Conservation (phyloP, 1,139 yeast genomes). For the Yamadazyma trypodendri region DNA sequence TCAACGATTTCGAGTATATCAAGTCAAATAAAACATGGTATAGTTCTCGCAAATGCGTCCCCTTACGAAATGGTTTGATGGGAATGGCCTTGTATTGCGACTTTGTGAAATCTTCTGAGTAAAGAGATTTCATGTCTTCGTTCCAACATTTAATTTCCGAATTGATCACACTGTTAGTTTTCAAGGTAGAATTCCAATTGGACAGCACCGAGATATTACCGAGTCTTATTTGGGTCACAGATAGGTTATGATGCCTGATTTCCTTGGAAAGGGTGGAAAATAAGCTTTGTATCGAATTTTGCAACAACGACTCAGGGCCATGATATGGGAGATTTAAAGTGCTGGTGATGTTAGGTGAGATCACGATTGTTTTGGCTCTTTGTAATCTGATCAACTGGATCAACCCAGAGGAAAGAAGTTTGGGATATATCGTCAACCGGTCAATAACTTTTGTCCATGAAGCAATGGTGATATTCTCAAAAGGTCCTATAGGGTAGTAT, state of each 20-base stretch:
- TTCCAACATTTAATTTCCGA: constrained; percentile 45
- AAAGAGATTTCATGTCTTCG: constrained; percentile 35
- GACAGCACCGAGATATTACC: constrained; percentile 48
- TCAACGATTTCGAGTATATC: constrained; percentile 30
- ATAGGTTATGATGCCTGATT: constrained; percentile 38
- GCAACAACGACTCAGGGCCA: constrained; percentile 47
- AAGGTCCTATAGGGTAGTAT: constrained; percentile 67
- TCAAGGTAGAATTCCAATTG: constrained; percentile 23
- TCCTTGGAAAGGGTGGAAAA: constrained; percentile 43
- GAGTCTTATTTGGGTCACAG: constrained; percentile 45
- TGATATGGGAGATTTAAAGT: constrained; percentile 47
- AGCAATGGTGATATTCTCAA: constrained; percentile 53
- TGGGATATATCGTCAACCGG: constrained; percentile 46
- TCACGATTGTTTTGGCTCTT: constrained; percentile 42
- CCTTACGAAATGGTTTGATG: constrained; percentile 34
- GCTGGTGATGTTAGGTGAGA: constrained; percentile 45
- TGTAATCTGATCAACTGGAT: constrained; percentile 53
- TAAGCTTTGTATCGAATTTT: constrained; percentile 33
- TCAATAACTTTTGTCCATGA: constrained; percentile 55
- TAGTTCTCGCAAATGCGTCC: constrained; percentile 45
- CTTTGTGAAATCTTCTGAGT: constrained; percentile 34
- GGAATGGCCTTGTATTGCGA: constrained; percentile 36
- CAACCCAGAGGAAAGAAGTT: constrained; percentile 56
- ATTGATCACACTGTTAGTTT: constrained; percentile 24
- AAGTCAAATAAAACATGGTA: constrained; percentile 58